phyloP scores from a whole-genome alignment of 805 yeast species.

The Suhomyces emberorum region DNA sequence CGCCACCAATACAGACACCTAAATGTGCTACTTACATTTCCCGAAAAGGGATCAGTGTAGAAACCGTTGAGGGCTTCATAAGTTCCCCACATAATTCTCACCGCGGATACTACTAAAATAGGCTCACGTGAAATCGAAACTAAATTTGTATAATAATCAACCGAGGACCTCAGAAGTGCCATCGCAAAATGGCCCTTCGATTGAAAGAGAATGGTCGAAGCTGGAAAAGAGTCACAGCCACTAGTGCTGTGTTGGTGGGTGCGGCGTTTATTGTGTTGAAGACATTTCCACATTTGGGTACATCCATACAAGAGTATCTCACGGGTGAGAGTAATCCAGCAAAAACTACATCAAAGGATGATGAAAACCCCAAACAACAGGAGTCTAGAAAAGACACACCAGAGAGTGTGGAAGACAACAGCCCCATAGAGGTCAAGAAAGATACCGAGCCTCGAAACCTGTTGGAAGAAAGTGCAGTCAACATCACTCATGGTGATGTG shows the following conservation, averaged over 20 bases:
- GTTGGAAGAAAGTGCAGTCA: slow-evolving; percentile 10
- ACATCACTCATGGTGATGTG: slow-evolving; percentile 18
- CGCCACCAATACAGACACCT: not conserved
- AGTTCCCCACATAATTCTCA: too few species aligned
- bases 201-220: slow-evolving; percentile 12
- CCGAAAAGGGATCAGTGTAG: not conserved
- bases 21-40: not conserved
- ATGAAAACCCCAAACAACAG: slow-evolving; percentile 2
- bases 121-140: too few species aligned
- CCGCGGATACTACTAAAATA: too few species aligned
- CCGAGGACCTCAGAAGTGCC: too few species aligned
- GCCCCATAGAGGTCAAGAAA: slow-evolving; percentile 20
- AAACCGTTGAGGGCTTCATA: too few species aligned
- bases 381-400: not conserved
- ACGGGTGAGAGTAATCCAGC: slow-evolving; percentile 17
- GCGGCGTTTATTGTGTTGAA: slow-evolving; percentile 40
- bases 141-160: too few species aligned
- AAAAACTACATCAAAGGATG: slow-evolving; percentile 4
- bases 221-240: slow-evolving; percentile 21
- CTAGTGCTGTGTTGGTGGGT: slow-evolving; percentile 43
- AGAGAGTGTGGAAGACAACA: slow-evolving; percentile 17
- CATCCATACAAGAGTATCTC: slow-evolving; percentile 20
- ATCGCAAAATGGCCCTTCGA: slow-evolving; percentile 23
- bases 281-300: slow-evolving; percentile 49
- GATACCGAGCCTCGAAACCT: not conserved